Evolutionary conservation across 768 basidiomycete species (phyloP).

Genomic region (Rhodosporidiobolus odoratus): DNA sequence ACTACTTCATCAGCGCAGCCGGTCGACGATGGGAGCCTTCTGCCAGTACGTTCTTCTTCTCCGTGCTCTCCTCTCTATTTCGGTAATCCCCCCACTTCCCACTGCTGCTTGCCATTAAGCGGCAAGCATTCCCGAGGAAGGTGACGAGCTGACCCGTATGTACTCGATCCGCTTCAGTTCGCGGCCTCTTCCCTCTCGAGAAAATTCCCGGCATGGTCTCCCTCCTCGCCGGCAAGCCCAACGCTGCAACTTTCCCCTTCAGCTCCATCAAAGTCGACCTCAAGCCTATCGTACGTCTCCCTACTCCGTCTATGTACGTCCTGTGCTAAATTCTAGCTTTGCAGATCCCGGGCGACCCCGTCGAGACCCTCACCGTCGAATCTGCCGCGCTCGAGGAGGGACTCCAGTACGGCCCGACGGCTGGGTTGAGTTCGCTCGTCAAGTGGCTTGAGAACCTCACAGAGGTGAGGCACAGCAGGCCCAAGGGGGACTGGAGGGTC

Average conservation of each 20-base stretch:
- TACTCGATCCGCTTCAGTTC: constrained; percentile 47
- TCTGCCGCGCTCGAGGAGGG: constrained; percentile 58
- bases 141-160: background rate
- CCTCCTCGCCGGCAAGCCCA: constrained; percentile 85
- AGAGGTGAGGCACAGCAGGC: constrained; percentile 60
- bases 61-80: background rate
- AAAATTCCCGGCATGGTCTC: constrained; percentile 72
- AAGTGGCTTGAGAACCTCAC: constrained; percentile 70
- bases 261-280: constrained; percentile 60
- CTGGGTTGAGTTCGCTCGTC: constrained; percentile 60
- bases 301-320: constrained; percentile 54
- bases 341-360: constrained; percentile 44
- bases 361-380: constrained; percentile 30
- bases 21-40: constrained; percentile 36
- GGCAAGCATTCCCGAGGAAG: too few species aligned
- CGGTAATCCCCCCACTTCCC: background rate
- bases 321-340: constrained; percentile 51
- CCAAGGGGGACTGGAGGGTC: constrained; percentile 60
- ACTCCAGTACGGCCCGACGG: constrained; percentile 71
- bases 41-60: constrained; percentile 28
- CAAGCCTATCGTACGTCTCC: constrained; percentile 42
- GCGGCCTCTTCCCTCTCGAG: constrained; percentile 71
- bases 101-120: background rate
- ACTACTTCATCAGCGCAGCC: constrained; percentile 24
- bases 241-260: constrained; percentile 84